Base-by-base conservation (phyloP, 768 basidiomycete genomes). In the Psilocybe subaeruginosa region DNA sequence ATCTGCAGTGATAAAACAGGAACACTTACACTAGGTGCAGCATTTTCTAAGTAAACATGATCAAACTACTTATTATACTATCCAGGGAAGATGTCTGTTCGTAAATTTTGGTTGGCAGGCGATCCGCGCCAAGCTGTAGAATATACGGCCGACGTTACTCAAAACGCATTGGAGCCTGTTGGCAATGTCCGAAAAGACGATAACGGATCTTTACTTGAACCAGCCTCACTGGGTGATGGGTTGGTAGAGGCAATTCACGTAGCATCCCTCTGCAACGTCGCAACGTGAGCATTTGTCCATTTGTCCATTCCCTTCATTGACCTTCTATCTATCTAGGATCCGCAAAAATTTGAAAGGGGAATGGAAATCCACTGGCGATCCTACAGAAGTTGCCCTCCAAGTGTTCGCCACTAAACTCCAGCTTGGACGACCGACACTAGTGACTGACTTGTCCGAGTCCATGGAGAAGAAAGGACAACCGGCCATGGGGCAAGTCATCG, bases 1-100 rank as follows among this genome's bases (percentile, higher is more conserved):
- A 75, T 80, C 41, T 88, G 87, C 69, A 85, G 84, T 23, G 87
- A 89, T 70, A 88, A 88, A 71, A 89, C 87, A 0, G 87, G 87
- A 27, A 89, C 87, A 14, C 69, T 85, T 31, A 85, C 84, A 2
- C 70, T 78, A 1, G 74, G 74, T 72, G 29, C 51, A 66, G 62
- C 47, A 3, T 50, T 46, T 39, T 14, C 8, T 9, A 35, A 49
- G 9, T 46, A 39, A 11, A 17, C 27, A 17, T 31, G 9, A 23
- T 47, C 4, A 8, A 12, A 2, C 9, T 19, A 12, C 19, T 48
- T 5, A 52, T 59, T 33, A 54, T 60, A 7, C 58, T 50, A 0
- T 52, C 17, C 12, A 77, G 78, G 78, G 1, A 70, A 76, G 63
- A 80, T 79, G 78, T 76, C 76, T 2, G 77, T 78, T 23, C 73